Evolutionary conservation across 2,329 filamentous ascomycete genomes (phyloP).

Genomic region (Pseudocercospora crystallina): DNA sequence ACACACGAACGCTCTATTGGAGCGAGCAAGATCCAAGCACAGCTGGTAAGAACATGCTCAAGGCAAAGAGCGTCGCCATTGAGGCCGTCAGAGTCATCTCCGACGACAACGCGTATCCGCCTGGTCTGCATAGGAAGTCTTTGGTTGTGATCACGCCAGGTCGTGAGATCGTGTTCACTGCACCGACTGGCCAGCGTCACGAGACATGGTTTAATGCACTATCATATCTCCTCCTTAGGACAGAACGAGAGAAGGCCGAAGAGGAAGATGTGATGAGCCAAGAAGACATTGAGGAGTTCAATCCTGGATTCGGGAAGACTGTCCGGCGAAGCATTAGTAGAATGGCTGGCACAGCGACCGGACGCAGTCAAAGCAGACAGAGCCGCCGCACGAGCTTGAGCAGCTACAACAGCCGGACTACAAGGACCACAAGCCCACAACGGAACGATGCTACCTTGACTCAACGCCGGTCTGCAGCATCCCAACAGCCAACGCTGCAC

Average conservation of each 20-base stretch:
- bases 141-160: constrained; percentile 86
- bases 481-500: constrained; percentile 4
- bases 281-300: constrained; percentile 74
- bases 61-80: constrained; percentile 87
- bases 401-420: constrained; percentile 54
- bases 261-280: constrained; percentile 59
- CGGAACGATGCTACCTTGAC: constrained; percentile 22
- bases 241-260: constrained; percentile 47
- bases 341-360: constrained; percentile 52
- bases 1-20: constrained; percentile 96
- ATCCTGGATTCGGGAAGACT: constrained; percentile 54
- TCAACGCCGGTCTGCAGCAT: constrained; percentile 9
- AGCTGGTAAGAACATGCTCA: constrained; percentile 73
- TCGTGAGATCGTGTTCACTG: constrained; percentile 88
- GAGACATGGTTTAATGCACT: constrained; percentile 99
- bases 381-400: constrained; percentile 34
- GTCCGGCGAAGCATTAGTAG: constrained; percentile 53
- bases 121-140: constrained; percentile 91
- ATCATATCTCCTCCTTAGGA: constrained; percentile 84
- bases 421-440: constrained; percentile 64
- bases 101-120: constrained; percentile 93
- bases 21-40: constrained; percentile 82
- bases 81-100: constrained; percentile 88
- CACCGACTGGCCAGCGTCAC: constrained; percentile 87
- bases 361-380: constrained; percentile 45